Conservation (phyloP, 2,329 filamentous ascomycete species). For the Aphanocladium album region DNA sequence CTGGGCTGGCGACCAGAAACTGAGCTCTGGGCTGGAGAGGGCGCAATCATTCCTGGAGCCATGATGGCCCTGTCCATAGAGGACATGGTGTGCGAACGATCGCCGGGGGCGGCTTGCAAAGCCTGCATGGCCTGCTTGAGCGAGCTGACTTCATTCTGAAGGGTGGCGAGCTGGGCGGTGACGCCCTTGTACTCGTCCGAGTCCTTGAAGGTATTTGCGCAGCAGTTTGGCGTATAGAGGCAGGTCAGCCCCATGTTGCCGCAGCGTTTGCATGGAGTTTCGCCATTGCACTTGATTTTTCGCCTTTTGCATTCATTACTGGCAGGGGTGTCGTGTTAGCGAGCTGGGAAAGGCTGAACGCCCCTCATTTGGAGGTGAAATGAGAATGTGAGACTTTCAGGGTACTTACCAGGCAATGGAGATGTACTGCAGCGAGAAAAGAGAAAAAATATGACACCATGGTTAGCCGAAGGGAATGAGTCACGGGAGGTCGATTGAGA, state of each 20-base stretch:
- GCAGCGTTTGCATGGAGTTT: constrained; percentile 62
- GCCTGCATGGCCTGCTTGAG: constrained; percentile 68
- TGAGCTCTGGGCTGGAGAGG: constrained; percentile 39
- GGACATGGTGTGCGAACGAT: constrained; percentile 40
- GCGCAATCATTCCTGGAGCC: constrained; percentile 21
- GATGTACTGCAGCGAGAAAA: constrained; percentile 42
- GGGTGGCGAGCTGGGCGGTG: constrained; percentile 63
- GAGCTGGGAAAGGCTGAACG: background rate
- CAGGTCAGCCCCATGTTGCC: constrained; percentile 63
- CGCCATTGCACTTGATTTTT: constrained; percentile 71
- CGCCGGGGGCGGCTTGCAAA: constrained; percentile 46
- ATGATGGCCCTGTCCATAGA: constrained; percentile 39
- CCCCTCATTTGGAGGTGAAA: background rate
- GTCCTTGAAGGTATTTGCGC: constrained; percentile 79
- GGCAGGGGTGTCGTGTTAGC: background rate
- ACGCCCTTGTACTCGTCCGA: constrained; percentile 86
- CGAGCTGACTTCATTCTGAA: constrained; percentile 80
- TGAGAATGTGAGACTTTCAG: background rate
- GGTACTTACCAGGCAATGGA: constrained; percentile 54
- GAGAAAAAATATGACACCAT: background rate
- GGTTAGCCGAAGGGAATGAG: background rate
- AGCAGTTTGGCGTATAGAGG: constrained; percentile 62
- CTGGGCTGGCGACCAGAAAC: constrained; percentile 32
- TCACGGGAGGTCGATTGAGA: background rate
- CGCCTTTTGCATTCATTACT: constrained; percentile 72